Conservation (phyloP, 2,329 filamentous ascomycete species). For the Colletotrichum aenigma region DNA sequence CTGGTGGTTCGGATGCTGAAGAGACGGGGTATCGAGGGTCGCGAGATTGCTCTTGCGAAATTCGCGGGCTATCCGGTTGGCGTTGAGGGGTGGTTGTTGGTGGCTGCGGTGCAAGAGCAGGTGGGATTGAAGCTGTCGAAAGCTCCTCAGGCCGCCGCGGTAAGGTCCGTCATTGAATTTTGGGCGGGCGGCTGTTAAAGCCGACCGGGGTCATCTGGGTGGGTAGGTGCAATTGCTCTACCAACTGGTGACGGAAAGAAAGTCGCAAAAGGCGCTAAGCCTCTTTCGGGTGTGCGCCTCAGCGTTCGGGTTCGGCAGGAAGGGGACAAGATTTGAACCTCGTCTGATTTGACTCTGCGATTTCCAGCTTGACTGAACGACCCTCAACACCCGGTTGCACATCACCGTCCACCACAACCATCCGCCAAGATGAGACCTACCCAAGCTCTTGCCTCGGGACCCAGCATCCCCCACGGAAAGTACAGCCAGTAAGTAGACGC, state of each 20-base stretch:
- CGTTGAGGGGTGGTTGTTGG: not conserved
- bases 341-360: slow-evolving; percentile 18
- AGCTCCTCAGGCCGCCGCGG: slow-evolving; percentile 15
- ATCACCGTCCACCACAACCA: slow-evolving; percentile 15
- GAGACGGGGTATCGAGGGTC: not conserved
- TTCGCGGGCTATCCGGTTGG: slow-evolving; percentile 13
- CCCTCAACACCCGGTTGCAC: not conserved
- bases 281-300: slow-evolving; percentile 27
- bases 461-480: slow-evolving; percentile 44
- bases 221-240: slow-evolving; percentile 3
- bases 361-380: not conserved
- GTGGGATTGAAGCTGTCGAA: slow-evolving; percentile 16
- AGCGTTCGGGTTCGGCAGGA: slow-evolving; percentile 24
- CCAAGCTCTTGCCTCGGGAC: slow-evolving; percentile 42
- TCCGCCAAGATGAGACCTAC: slow-evolving; percentile 44
- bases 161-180: slow-evolving; percentile 21
- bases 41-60: not conserved
- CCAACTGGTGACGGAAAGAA: slow-evolving; percentile 15
- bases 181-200: not conserved
- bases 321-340: slow-evolving; percentile 32
- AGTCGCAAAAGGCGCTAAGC: slow-evolving; percentile 29
- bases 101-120: not conserved
- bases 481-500: slow-evolving; percentile 45
- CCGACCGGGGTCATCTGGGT: slow-evolving; percentile 7
- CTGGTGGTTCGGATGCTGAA: not conserved